Percentiles rank a stretch among this genome's conserved stretches.
Evolutionary conservation across 2,329 filamentous ascomycete species (phyloP).

Genomic region (Achaetomium macrosporum): DNA sequence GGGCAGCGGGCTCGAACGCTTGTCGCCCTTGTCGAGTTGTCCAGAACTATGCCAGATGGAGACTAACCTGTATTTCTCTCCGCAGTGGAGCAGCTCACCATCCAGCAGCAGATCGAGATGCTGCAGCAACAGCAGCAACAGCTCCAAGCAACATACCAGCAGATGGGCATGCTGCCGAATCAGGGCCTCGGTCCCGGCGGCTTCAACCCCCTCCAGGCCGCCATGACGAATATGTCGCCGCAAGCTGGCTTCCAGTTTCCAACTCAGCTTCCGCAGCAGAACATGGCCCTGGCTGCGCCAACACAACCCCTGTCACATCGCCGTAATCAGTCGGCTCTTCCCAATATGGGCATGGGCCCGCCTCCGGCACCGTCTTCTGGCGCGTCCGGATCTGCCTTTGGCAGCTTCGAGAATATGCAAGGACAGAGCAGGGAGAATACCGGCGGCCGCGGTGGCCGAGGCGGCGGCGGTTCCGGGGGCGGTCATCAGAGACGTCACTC

Average conservation of each 20-base stretch:
- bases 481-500: conserved; percentile 95
- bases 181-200: conserved; percentile 66
- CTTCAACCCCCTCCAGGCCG: conserved; percentile 73
- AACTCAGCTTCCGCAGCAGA: conserved; percentile 67
- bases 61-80: conserved; percentile 23
- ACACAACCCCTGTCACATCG: conserved; percentile 81
- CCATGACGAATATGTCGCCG: conserved; percentile 71
- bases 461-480: conserved; percentile 59
- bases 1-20: conserved; percentile 16
- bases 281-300: conserved; percentile 67
- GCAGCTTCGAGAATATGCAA: conserved; percentile 65
- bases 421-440: conserved; percentile 60
- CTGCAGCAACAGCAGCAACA: conserved; percentile 97
- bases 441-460: conserved; percentile 65
- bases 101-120: conserved; percentile 96
- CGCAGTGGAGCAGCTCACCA: conserved; percentile 91
- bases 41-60: background rate
- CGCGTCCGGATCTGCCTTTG: conserved; percentile 71
- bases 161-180: conserved; percentile 90
- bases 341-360: conserved; percentile 63
- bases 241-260: conserved; percentile 88
- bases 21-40: background rate
- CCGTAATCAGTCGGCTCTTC: conserved; percentile 94
- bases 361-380: conserved; percentile 90
- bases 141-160: conserved; percentile 91